Conservation (phyloP, 179 eudicot species). For the Beta lomatogona region DNA sequence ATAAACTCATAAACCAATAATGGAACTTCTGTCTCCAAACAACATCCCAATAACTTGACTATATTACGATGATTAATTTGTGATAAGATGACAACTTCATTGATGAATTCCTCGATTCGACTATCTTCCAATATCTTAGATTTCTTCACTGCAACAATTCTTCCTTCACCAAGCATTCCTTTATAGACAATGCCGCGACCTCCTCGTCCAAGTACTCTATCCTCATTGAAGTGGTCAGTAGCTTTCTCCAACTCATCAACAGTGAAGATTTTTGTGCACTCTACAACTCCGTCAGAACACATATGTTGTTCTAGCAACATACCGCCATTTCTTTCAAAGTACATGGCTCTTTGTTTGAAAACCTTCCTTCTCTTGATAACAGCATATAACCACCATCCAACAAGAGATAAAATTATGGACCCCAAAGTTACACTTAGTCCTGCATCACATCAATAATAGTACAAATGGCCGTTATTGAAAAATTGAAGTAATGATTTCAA, state of each 20-base stretch:
- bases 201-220: slow-evolving; percentile 19
- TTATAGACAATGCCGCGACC: slow-evolving; percentile 22
- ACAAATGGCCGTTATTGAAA: background rate
- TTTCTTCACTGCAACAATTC: slow-evolving; percentile 11
- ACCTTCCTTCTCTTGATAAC: slow-evolving; percentile 5
- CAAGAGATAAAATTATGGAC: background rate
- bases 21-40: slow-evolving; percentile 17
- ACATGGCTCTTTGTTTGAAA: slow-evolving; percentile 1
- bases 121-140: background rate
- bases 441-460: background rate
- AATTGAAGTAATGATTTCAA: too few species aligned
- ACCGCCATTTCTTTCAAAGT: slow-evolving; percentile 10
- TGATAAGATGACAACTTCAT: slow-evolving; percentile 13
- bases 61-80: slow-evolving; percentile 10
- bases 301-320: slow-evolving; percentile 5
- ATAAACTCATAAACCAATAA: slow-evolving; percentile 9
- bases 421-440: slow-evolving; percentile 4
- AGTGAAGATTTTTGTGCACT: background rate
- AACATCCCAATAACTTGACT: slow-evolving; percentile 15
- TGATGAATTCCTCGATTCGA: background rate
- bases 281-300: background rate
- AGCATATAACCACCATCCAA: slow-evolving; percentile 8
- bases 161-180: slow-evolving; percentile 18
- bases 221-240: slow-evolving; percentile 14
- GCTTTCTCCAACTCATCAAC: slow-evolving; percentile 15